These are phyloP conservation scores for Lactarius sanguifluus DNA, from an alignment of 768 basidiomycete species.

Conservation along the genomic window DNA sequence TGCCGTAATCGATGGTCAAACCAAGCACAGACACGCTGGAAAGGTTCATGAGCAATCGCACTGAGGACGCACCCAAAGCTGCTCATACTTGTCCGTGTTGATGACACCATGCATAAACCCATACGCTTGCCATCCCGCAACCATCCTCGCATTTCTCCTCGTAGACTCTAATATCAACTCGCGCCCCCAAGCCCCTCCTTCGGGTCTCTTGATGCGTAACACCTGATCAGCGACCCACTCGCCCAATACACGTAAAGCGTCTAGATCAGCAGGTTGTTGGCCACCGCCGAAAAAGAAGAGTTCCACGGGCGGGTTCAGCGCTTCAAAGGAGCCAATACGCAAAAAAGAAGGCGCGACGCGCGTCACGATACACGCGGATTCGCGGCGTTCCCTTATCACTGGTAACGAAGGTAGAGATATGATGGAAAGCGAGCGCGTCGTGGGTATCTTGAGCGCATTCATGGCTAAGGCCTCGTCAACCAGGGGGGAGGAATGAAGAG, in stretches of 20 bases:
- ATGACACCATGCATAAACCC: conserved; percentile 97
- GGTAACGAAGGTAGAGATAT: conserved; percentile 69
- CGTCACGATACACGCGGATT: conserved; percentile 71
- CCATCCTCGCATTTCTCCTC: conserved; percentile 85
- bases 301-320: conserved; percentile 66
- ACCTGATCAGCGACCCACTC: conserved; percentile 73
- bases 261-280: conserved; percentile 71
- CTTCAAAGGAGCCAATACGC: conserved; percentile 89
- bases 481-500: neutral
- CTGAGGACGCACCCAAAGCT: neutral
- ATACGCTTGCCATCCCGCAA: conserved; percentile 93
- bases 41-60: conserved; percentile 21
- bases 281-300: conserved; percentile 75
- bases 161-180: conserved; percentile 75
- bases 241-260: conserved; percentile 70
- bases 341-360: conserved; percentile 89
- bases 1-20: conserved; percentile 75
- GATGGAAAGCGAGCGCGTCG: conserved; percentile 83
- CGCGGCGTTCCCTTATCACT: conserved; percentile 73
- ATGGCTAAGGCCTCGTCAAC: conserved; percentile 44
- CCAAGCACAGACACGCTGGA: conserved; percentile 70
- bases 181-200: conserved; percentile 56
- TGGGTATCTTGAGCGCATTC: conserved; percentile 83
- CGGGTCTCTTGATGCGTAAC: conserved; percentile 44
- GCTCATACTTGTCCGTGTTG: conserved; percentile 89